These are phyloP conservation scores for Geotrichum reessii DNA, from an alignment of 1,139 yeast species.

Conservation along the genomic window DNA sequence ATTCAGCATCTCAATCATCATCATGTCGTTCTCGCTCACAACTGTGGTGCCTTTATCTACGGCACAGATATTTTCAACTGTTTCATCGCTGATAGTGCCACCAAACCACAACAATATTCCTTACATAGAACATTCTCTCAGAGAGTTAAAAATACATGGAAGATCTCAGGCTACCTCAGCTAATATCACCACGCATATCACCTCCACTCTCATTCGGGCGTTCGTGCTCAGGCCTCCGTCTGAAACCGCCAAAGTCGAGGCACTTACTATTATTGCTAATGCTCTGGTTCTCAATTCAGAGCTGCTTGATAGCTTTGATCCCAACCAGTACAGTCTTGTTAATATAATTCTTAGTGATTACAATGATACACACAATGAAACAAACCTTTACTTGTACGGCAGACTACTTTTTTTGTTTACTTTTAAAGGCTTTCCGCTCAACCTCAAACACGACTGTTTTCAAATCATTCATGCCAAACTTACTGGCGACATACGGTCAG, in stretches of 20 bases:
- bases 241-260: constrained; percentile 19
- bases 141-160: constrained; percentile 9
- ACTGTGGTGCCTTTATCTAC: neutral
- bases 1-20: neutral
- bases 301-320: constrained; percentile 21
- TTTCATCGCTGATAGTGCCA: neutral
- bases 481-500: neutral
- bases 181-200: neutral
- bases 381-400: constrained; percentile 19
- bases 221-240: constrained; percentile 5
- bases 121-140: constrained; percentile 1
- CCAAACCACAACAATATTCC: neutral
- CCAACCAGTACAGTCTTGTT: neutral
- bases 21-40: neutral
- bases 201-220: constrained; percentile 1
- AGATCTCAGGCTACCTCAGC: constrained; percentile 4
- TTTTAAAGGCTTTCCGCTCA: constrained; percentile 19
- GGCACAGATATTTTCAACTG: neutral
- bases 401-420: constrained; percentile 25
- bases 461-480: constrained; percentile 19
- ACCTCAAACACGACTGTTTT: constrained; percentile 12
- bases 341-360: constrained; percentile 19
- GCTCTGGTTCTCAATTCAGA: constrained; percentile 23
- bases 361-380: constrained; percentile 8
- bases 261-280: constrained; percentile 27